Percentiles rank a stretch among this genome's conserved stretches.
Evolutionary conservation across 1,139 yeast genomes (phyloP).

Genomic region (Taphrina flavorubra): DNA sequence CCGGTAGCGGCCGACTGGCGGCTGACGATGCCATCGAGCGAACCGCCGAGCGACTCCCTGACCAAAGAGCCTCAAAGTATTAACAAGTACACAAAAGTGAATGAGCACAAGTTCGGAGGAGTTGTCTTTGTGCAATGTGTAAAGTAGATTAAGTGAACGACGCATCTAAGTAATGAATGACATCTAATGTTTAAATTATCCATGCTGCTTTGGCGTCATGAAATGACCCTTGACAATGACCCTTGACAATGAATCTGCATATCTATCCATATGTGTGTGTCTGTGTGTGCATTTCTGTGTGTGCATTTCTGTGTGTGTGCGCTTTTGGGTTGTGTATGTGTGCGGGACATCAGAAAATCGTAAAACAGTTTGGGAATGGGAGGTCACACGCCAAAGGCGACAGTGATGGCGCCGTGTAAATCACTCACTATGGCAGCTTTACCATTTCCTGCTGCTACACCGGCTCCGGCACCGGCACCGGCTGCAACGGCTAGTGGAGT

Average conservation of each 20-base stretch:
- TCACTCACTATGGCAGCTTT: constrained; percentile 49
- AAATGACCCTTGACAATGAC: no score
- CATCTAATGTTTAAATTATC: constrained; percentile 2
- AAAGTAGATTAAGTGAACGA: constrained; percentile 2
- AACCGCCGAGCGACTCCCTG: constrained; percentile 23
- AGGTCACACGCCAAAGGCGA: constrained; percentile 28
- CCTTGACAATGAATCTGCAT: no score
- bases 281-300: no score
- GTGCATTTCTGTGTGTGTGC: no score
- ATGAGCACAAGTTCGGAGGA: neutral
- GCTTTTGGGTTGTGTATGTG: no score
- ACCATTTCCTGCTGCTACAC: neutral
- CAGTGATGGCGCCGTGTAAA: constrained; percentile 33
- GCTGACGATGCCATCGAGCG: constrained; percentile 24
- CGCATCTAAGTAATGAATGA: constrained; percentile 12
- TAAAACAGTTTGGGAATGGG: no score
- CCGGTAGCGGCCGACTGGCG: constrained; percentile 5
- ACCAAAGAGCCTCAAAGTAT: constrained; percentile 21
- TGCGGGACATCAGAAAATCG: no score
- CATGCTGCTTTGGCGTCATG: neutral
- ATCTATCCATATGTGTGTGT: no score
- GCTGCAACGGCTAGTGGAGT: constrained; percentile 71
- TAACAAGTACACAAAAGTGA: neutral
- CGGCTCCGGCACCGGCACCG: constrained; percentile 60
- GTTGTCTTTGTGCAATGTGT: neutral